These are phyloP conservation scores for Pinus taeda DNA, from an alignment of 75 land plant genomes.

Conservation along the genomic window DNA sequence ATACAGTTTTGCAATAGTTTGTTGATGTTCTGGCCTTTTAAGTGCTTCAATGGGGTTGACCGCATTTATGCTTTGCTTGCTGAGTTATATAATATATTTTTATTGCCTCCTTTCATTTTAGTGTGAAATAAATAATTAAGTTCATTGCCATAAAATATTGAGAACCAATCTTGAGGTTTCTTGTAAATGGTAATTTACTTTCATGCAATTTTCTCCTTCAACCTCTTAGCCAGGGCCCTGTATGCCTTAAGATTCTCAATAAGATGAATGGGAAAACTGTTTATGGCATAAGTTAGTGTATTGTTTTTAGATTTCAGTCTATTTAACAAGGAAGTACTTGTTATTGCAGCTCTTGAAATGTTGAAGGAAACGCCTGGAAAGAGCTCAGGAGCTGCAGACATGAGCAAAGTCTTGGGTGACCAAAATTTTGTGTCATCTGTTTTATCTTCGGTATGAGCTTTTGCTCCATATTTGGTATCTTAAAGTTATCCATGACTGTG, in stretches of 20 bases:
- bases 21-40: too few relatives aligned
- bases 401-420: constrained; percentile 38
- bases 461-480: background rate
- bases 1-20: too few relatives aligned
- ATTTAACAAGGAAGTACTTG: background rate
- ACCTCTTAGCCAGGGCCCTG: background rate
- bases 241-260: background rate
- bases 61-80: too few relatives aligned
- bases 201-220: too few relatives aligned
- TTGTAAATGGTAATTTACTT: too few relatives aligned
- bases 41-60: too few relatives aligned
- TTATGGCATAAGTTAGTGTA: background rate
- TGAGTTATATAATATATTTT: too few relatives aligned
- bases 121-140: too few relatives aligned
- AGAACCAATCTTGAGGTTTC: too few relatives aligned
- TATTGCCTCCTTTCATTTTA: too few relatives aligned
- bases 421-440: constrained; percentile 34
- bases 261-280: background rate
- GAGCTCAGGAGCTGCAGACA: constrained; percentile 11
- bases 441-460: constrained; percentile 25
- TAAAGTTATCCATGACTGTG: background rate
- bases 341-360: constrained; percentile 31
- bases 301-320: background rate
- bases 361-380: constrained; percentile 21
- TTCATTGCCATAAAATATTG: too few relatives aligned